A percentile compares a stretch with the other conserved stretches of the same genome.
These are phyloP conservation scores for Breynia disticha DNA, from an alignment of 441 rosid genomes.

Conservation along the genomic window DNA sequence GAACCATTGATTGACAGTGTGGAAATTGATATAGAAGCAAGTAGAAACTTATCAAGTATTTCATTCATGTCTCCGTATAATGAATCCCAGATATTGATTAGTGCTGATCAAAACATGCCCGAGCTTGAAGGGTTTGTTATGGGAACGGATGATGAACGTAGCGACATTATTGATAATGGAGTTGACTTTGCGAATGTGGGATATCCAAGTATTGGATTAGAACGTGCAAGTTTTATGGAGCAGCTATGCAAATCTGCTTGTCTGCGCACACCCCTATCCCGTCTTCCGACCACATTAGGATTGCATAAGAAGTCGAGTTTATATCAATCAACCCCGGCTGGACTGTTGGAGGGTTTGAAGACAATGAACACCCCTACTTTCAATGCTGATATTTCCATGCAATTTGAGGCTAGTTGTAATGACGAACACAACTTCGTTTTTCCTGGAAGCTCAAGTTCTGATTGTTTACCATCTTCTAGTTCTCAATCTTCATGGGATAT, in stretches of 20 bases:
- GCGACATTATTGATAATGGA: conserved; percentile 22
- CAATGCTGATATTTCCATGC: conserved; percentile 14
- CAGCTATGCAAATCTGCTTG: conserved; percentile 61
- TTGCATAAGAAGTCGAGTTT: too few relatives aligned
- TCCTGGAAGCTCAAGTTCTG: conserved; percentile 35
- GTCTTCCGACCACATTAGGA: conserved; percentile 34
- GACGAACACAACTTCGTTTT: conserved; percentile 26
- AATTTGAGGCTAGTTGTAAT: conserved; percentile 29
- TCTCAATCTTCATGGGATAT: conserved; percentile 31
- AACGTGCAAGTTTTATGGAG: conserved; percentile 48
- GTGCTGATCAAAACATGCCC: conserved; percentile 30
- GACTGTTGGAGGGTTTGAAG: conserved; percentile 37
- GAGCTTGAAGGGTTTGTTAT: conserved; percentile 61
- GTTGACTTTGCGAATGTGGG: conserved; percentile 37
- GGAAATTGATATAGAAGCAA: conserved; percentile 21
- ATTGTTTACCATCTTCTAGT: conserved; percentile 35
- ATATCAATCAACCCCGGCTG: too few relatives aligned
- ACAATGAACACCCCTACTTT: conserved; percentile 15
- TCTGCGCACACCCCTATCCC: conserved; percentile 50
- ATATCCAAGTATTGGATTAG: conserved; percentile 41
- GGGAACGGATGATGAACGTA: conserved; percentile 33
- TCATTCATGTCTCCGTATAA: conserved; percentile 25
- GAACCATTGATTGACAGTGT: conserved; percentile 24
- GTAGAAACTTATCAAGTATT: conserved; percentile 19
- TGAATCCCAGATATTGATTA: conserved; percentile 21